Conservation (phyloP, 352 stramenopile genomes). For the Globisporangium apiculatum region DNA sequence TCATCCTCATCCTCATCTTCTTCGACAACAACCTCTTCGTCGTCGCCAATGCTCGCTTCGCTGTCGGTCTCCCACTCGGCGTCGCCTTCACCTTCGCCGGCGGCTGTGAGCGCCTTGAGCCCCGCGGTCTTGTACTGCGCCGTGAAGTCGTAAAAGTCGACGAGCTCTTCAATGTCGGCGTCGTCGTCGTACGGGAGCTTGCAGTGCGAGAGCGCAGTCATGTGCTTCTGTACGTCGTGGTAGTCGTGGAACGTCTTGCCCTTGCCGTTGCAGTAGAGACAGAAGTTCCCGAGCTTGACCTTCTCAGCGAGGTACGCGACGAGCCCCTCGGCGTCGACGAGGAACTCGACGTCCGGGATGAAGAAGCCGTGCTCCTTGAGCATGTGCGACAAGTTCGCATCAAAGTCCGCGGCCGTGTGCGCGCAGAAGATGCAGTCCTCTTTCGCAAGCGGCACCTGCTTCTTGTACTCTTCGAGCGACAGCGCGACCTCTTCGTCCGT, state of each 20-base stretch:
- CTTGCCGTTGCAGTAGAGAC: conserved; percentile 93
- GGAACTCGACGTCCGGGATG: conserved; percentile 92
- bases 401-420: conserved; percentile 50
- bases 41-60: conserved; percentile 64
- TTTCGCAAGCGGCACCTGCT: conserved; percentile 61
- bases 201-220: conserved; percentile 89
- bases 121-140: conserved; percentile 61
- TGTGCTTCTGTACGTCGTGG: conserved; percentile 93
- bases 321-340: conserved; percentile 86
- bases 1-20: conserved; percentile 36
- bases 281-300: conserved; percentile 92
- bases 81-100: conserved; percentile 28
- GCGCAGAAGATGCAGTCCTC: conserved; percentile 84
- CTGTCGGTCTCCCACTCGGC: conserved; percentile 77
- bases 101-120: conserved; percentile 17
- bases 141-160: conserved; percentile 91
- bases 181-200: conserved; percentile 89
- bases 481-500: conserved; percentile 51
- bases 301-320: conserved; percentile 94
- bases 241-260: conserved; percentile 85
- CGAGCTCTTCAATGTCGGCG: conserved; percentile 84
- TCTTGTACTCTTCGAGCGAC: conserved; percentile 75
- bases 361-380: conserved; percentile 93
- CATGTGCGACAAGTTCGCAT: conserved; percentile 87
- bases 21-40: conserved; percentile 58